Percentiles rank a stretch among this genome's conserved stretches.
These are phyloP conservation scores for Erysimum cheiranthoides DNA, from an alignment of 345 rosid species.

Conservation along the genomic window DNA sequence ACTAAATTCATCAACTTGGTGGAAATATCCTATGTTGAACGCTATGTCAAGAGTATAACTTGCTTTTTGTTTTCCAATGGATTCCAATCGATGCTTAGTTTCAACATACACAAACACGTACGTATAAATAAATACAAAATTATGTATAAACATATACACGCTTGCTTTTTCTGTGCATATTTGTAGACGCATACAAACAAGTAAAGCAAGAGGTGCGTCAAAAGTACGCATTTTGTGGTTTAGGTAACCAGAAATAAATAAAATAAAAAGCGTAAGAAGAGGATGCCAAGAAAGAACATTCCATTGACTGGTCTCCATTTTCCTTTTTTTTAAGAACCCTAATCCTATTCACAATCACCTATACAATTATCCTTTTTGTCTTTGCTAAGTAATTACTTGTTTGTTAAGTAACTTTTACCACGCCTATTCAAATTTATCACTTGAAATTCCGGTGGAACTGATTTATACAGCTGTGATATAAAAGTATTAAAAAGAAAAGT, in stretches of 20 bases:
- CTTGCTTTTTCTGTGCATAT: background rate
- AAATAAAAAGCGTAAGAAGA: background rate
- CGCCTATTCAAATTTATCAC: background rate
- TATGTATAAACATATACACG: background rate
- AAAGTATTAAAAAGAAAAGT: background rate
- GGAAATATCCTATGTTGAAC: slow-evolving; percentile 3
- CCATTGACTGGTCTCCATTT: slow-evolving; percentile 18
- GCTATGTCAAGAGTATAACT: slow-evolving; percentile 2
- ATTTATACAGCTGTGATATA: background rate
- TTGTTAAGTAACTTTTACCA: slow-evolving; percentile 30
- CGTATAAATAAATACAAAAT: background rate
- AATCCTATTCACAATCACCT: slow-evolving; percentile 2
- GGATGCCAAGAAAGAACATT: slow-evolving; percentile 29
- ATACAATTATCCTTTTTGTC: background rate
- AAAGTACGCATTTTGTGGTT: slow-evolving; percentile 39
- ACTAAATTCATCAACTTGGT: slow-evolving; percentile 15
- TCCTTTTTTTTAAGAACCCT: background rate
- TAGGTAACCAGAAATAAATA: slow-evolving; percentile 2
- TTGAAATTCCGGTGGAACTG: background rate
- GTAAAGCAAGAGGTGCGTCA: slow-evolving; percentile 32
- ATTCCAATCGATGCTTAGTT: background rate
- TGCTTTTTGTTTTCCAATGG: background rate
- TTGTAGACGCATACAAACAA: background rate
- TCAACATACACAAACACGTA: background rate
- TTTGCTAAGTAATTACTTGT: slow-evolving; percentile 5